Percentiles rank a stretch among this genome's conserved stretches.
Conservation (phyloP, 1,284 basidiomycete species). For the Sporisorium iseilematis-ciliati region DNA sequence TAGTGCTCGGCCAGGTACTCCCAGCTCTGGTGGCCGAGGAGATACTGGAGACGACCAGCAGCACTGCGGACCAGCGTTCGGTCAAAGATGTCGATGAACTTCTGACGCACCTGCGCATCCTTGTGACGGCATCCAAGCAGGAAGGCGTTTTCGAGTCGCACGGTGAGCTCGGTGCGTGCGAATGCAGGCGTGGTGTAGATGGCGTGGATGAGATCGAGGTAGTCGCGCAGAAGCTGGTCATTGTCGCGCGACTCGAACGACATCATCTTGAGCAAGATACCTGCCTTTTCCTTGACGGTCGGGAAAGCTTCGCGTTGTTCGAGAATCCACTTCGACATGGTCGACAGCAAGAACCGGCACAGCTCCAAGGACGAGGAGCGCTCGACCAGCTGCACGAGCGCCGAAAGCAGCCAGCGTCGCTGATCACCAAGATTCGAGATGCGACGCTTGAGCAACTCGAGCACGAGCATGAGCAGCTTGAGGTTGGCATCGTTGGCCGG, state of each 20-base stretch:
- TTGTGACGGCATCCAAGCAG: constrained; percentile 89
- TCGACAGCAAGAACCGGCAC: constrained; percentile 87
- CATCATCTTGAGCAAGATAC: constrained; percentile 89
- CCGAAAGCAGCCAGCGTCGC: constrained; percentile 78
- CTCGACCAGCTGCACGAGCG: constrained; percentile 85
- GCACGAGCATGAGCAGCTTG: constrained; percentile 73
- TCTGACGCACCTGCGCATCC: constrained; percentile 82
- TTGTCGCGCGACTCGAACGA: constrained; percentile 82
- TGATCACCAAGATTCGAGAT: constrained; percentile 74
- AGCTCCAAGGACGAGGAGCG: constrained; percentile 87
- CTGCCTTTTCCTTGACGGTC: constrained; percentile 95
- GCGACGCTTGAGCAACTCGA: constrained; percentile 73
- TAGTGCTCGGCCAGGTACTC: constrained; percentile 91
- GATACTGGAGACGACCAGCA: constrained; percentile 85
- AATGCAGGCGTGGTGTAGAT: constrained; percentile 90
- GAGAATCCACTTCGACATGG: constrained; percentile 89
- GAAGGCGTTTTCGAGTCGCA: constrained; percentile 92
- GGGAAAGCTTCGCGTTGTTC: constrained; percentile 74
- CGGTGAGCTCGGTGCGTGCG: constrained; percentile 91
- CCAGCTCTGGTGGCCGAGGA: constrained; percentile 95
- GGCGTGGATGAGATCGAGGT: constrained; percentile 90
- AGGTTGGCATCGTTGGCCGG: constrained; percentile 64
- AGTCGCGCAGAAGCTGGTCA: constrained; percentile 81
- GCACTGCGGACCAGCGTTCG: constrained; percentile 86
- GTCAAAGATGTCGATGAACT: constrained; percentile 92